Base-by-base conservation (phyloP, 345 rosid species). In the Salix koriyanagi region DNA sequence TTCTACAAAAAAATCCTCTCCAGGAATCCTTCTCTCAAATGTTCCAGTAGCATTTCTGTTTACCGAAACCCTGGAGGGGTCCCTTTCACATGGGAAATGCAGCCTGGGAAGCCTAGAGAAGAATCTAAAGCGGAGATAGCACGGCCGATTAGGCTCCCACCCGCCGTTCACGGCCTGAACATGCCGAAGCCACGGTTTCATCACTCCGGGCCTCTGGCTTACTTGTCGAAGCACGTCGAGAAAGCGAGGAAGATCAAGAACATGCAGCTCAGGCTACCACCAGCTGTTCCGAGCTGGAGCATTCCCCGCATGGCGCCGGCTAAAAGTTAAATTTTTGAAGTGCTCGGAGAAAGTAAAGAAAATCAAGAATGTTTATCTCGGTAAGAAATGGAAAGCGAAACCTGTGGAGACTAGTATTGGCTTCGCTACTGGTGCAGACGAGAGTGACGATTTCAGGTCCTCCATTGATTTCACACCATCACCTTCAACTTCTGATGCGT, bases 1-100 rank as follows among this genome's bases (percentile, higher is more conserved):
- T 74, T 74, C 21, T 74, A 74, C 60, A 74, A 41, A 30, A 74
- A 74, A 64, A 64, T 74, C 77, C 30, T 74, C 58, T 44, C 69
- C 1, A 74, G 76, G 54, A 73, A 58, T 4, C 14, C 68, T 26
- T 73, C 76, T 11, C 2, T n/a, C 13, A 67, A 12, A 36, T 9
- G 44, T 28, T 64, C 62, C 3, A 28, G 19, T 21, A 6, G 46
- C 44, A 28, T 13, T 28, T 62, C 70, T 42, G 13, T 12, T 15
- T 46, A 28, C 46, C 0, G 2, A 12, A 42, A 14, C 41, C 32
- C 77, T 42, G 77, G 77, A 44, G n/a, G 12, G 30, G 58, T 74
- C 15, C 77, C 69, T 32, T 74, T 74, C 62, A 46, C 1, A 4
- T 74, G 70, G 77, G 77, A 74, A 65, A 46, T 16, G 60, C 41